Conservation (phyloP, 257 asterid species). For the Scutellaria barbata region DNA sequence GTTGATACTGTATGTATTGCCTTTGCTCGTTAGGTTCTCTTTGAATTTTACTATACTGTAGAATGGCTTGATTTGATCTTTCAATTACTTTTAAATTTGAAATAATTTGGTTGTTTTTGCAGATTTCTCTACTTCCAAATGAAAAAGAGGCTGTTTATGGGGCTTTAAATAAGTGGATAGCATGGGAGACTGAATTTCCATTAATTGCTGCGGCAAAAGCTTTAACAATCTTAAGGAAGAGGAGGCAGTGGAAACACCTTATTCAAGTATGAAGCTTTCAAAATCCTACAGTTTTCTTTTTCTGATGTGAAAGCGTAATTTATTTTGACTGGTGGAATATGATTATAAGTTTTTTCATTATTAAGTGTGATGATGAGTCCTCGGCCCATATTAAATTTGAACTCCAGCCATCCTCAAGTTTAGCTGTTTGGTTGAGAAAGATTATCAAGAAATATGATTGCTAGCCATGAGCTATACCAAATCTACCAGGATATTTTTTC, state of each 20-base stretch:
- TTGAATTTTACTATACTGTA: background rate
- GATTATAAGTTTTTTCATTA: background rate
- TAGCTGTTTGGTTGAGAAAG: background rate
- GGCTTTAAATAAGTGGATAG: conserved; percentile 84
- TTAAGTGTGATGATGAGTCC: background rate
- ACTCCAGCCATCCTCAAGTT: conserved; percentile 3
- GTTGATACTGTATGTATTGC: conserved; percentile 60
- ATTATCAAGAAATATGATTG: background rate
- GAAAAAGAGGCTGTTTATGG: conserved; percentile 86
- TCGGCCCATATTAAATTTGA: background rate
- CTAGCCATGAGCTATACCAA: background rate
- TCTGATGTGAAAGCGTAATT: background rate
- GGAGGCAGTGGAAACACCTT: conserved; percentile 72
- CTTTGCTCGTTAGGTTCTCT: background rate
- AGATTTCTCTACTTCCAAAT: conserved; percentile 81
- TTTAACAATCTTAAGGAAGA: conserved; percentile 66
- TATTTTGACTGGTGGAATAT: conserved; percentile 2
- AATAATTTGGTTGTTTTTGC: conserved; percentile 23
- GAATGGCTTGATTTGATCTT: conserved; percentile 10
- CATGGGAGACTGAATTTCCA: conserved; percentile 97
- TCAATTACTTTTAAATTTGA: background rate
- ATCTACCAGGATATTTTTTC: background rate
- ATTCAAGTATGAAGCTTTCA: conserved; percentile 63
- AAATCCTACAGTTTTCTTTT: background rate
- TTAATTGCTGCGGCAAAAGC: conserved; percentile 95